Evolutionary conservation across 495 filamentous ascomycete species (phyloP), one percentile per base, ranked within the genome.

Genomic region (Amniculicola lignicola): DNA sequence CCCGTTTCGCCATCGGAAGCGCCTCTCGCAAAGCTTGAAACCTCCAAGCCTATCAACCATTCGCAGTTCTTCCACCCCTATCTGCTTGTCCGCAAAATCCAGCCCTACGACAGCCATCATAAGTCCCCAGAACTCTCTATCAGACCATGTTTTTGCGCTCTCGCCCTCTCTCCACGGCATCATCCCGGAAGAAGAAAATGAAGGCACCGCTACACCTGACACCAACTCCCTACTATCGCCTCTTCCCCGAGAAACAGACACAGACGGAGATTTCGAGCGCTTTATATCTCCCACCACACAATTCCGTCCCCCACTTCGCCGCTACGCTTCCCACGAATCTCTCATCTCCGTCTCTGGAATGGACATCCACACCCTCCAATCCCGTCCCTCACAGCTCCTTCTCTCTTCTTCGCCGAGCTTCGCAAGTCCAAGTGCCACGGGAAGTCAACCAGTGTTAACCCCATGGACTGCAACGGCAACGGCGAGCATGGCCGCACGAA

Each of bases 311-410:
- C 10, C 52, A 1, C 58, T 73, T 19, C 70, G 69, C 47, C 69
- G 70, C 16, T 58, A 61, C 15, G 55, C 69, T 14, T 72, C 69
- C 33, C 70, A 73, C 57, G 71, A 73, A 42, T 67, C 63, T 49
- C 35, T 73, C 18, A 57, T 73, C 22, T 73, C 71, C 3, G 42
- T 73, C 14, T 63, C 63, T 12, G 68, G 69, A 12, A 68, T 72
- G 64, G 71, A 73, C 45, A 69, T 71, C 36, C 69, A 70, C 46
- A 67, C 69, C 27, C 57, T 63, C 12, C 55, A 55, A 44, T 62
- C 56, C 28, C 55, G 51, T 1, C 62, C 62, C 41, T 59, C 63
- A 50, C 57, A 62, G 48, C 35, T 49, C 46, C 46, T 69, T 38
- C 38, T 66, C 55, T 37, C 64, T 47, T 31, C 58, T 45, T 51